Base-by-base conservation (phyloP, 805 yeast species). In the Isabelozyma heimii region DNA sequence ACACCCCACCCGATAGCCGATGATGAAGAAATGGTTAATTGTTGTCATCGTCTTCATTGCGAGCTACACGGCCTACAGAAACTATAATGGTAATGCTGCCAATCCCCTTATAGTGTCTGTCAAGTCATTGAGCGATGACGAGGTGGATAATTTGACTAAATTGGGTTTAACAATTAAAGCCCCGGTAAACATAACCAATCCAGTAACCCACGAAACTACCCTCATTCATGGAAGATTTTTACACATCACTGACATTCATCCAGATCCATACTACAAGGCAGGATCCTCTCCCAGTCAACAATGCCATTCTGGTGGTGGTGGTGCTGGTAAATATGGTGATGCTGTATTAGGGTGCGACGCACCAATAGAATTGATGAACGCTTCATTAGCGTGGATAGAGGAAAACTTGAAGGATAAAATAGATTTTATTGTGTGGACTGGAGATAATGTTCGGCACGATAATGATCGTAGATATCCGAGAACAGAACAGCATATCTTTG, bases 361-460 rank as follows among this genome's bases (percentile, higher is more conserved):
- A 1, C 90, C 96, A 2, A 63, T 82, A 62, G 66, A 67, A 1
- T 65, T 89, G 44, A 81, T 85, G 65, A 71, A 82, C 8, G 74
- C 74, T 14, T 88, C 95, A 0, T 66, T 89, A 47, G 62, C 75
- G 28, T 89, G 95, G 94, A 70, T 89, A 2, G 65, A 74, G 16
- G 71, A 73, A 10, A 83, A 88, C 51, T 63, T 89, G 50, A 80
- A 75, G 51, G 94, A 87, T 63, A 83, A 89, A 54, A 83, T 89
- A 44, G 97, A 89, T 63, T 89, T 89, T 66, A 84, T 89, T 10
- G 79, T 89, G 12, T 89, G 96, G 96, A 89, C 96, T 0, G 97
- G 97, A 30, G 97, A 89, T 66, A 89, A 89, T 58, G 81, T 87
- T 42, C 76, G 96, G 48, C 96, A 89, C 63, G 96, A 89, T 63